Percentiles rank a stretch among this genome's conserved stretches.
Evolutionary conservation across 345 rosid species (phyloP).

Genomic region (Physaria fendleri): DNA sequence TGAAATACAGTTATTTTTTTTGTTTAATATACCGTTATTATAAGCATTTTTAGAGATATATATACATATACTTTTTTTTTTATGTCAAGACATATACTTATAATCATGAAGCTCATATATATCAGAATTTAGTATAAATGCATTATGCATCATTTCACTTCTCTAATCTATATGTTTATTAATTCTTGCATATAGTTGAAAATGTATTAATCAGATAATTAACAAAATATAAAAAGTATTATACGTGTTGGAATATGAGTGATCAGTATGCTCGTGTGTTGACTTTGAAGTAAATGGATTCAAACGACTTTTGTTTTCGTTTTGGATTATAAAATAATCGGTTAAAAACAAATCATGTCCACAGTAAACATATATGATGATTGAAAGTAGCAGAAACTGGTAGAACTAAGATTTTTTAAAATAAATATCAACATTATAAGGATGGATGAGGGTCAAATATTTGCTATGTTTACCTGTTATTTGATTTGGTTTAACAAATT

Average conservation of each 20-base stretch:
- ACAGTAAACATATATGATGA: not conserved
- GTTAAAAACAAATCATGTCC: not conserved
- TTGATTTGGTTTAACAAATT: not conserved
- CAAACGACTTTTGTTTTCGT: slow-evolving; percentile 12
- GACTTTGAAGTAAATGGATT: slow-evolving; percentile 28
- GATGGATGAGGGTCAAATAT: not conserved
- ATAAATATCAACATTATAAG: not conserved
- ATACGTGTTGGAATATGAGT: not conserved
- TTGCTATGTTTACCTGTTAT: not conserved
- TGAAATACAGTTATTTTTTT: too few species aligned
- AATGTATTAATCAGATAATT: too few species aligned
- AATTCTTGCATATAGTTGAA: too few species aligned
- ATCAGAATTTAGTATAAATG: too few species aligned
- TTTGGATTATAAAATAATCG: not conserved
- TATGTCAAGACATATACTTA: too few species aligned
- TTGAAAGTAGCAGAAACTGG: slow-evolving; percentile 2
- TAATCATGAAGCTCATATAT: too few species aligned
- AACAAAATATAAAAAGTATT: not conserved
- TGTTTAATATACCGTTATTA: too few species aligned
- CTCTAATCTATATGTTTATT: too few species aligned
- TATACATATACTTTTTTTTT: too few species aligned
- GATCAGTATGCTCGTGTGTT: slow-evolving; percentile 18
- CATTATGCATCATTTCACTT: too few species aligned
- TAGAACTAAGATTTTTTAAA: slow-evolving; percentile 3
- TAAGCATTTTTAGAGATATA: too few species aligned